Evolutionary conservation across 768 basidiomycete species (phyloP).

Genomic region (Mrakia blollopis): DNA sequence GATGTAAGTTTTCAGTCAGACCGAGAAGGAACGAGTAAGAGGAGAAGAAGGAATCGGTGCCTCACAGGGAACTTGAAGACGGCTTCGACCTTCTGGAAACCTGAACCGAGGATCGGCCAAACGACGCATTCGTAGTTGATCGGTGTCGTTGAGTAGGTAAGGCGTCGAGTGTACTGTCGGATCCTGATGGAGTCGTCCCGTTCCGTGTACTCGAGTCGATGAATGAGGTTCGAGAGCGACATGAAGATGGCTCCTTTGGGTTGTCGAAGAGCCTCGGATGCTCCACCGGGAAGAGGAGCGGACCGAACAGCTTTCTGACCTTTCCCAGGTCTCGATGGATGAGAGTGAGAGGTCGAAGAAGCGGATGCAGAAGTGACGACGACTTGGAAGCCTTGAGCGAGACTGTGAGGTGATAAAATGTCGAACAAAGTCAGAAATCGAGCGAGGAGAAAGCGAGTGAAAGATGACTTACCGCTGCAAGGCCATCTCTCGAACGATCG

Average conservation of each 20-base stretch:
- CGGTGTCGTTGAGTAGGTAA: constrained; percentile 51
- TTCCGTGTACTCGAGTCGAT: constrained; percentile 71
- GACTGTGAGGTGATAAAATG: not conserved
- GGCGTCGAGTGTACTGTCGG: constrained; percentile 69
- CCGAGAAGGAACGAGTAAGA: not conserved
- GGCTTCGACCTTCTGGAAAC: constrained; percentile 73
- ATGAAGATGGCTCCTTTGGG: constrained; percentile 24
- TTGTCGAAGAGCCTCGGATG: constrained; percentile 29
- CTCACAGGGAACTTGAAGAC: constrained; percentile 64
- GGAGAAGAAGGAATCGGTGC: not conserved
- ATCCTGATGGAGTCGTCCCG: constrained; percentile 81
- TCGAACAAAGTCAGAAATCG: not conserved
- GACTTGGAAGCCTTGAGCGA: constrained; percentile 32
- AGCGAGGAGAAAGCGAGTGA: not conserved
- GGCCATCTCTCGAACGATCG: constrained; percentile 28
- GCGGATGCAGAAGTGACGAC: constrained; percentile 12
- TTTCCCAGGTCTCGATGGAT: not conserved
- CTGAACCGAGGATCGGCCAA: constrained; percentile 85
- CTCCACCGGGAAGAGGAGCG: constrained; percentile 29
- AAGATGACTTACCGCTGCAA: constrained; percentile 11
- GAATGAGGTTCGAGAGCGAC: constrained; percentile 68
- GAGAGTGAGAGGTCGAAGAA: not conserved
- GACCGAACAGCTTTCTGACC: not conserved
- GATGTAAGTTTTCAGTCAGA: not conserved
- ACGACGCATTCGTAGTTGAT: constrained; percentile 82